Conservation (phyloP, 2,329 filamentous ascomycete genomes). For the Cladorrhinum sp. region DNA sequence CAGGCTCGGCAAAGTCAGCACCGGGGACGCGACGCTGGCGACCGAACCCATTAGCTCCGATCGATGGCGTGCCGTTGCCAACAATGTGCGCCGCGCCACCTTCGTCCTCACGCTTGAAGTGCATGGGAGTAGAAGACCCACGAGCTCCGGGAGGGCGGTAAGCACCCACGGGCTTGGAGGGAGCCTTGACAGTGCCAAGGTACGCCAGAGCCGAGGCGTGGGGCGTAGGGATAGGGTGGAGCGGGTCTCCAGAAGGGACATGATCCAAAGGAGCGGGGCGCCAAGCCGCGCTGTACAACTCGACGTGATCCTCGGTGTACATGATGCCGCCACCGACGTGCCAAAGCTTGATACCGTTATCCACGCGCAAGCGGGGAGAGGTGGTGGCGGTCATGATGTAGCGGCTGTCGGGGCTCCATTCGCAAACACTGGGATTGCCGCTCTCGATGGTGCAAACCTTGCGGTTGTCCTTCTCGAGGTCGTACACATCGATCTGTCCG, state of each 20-base stretch:
- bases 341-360: conserved; percentile 95
- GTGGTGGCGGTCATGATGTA: conserved; percentile 98
- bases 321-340: conserved; percentile 84
- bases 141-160: conserved; percentile 94
- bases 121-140: conserved; percentile 80
- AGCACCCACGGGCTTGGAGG: conserved; percentile 93
- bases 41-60: conserved; percentile 76
- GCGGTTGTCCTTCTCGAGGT: conserved; percentile 87
- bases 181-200: conserved; percentile 83
- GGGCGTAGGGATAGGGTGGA: conserved; percentile 70
- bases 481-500: conserved; percentile 96
- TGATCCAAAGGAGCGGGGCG: conserved; percentile 67
- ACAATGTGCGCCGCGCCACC: conserved; percentile 80
- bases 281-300: conserved; percentile 90
- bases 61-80: conserved; percentile 72
- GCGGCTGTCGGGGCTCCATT: conserved; percentile 94
- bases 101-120: conserved; percentile 97
- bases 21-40: conserved; percentile 78
- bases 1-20: conserved; percentile 67
- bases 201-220: conserved; percentile 82
- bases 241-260: conserved; percentile 63
- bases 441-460: conserved; percentile 95
- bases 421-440: conserved; percentile 91
- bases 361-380: conserved; percentile 88
- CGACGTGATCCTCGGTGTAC: conserved; percentile 93